Evolutionary conservation across 23 red algal genomes (phyloP).

Genomic region (Gracilaria gracilis): DNA sequence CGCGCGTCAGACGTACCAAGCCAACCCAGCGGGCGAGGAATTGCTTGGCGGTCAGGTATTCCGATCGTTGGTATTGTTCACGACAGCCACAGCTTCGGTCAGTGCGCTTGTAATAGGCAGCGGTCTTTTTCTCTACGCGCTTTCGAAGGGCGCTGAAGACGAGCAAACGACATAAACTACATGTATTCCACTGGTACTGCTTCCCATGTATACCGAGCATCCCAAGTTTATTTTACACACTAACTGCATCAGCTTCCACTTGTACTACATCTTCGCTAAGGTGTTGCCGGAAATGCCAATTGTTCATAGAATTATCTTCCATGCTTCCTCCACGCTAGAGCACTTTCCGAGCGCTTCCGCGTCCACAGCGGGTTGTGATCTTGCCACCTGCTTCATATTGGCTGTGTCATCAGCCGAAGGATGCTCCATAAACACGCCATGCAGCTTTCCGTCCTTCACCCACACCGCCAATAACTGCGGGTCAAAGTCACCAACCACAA

Average conservation of each 20-base stretch:
- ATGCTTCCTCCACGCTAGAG: constrained; percentile 27
- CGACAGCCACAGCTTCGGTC: constrained; percentile 29
- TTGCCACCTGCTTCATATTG: constrained; percentile 82
- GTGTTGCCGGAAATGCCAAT: neutral
- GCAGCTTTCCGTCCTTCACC: constrained; percentile 75
- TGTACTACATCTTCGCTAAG: neutral
- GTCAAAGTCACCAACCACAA: constrained; percentile 83
- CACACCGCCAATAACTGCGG: constrained; percentile 87
- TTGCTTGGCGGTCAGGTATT: constrained; percentile 38
- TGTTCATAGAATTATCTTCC: constrained; percentile 44
- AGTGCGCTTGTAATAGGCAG: constrained; percentile 47
- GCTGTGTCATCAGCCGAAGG: constrained; percentile 79
- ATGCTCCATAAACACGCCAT: constrained; percentile 88
- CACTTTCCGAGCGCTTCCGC: constrained; percentile 59
- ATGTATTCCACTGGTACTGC: neutral
- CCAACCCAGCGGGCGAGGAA: constrained; percentile 54
- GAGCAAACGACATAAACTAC: neutral
- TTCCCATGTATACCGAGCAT: neutral
- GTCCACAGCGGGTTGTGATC: constrained; percentile 74
- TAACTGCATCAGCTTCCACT: neutral
- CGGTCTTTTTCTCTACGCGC: constrained; percentile 59
- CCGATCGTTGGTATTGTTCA: constrained; percentile 46
- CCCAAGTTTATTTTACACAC: neutral
- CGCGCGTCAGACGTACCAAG: constrained; percentile 43
- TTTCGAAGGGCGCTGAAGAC: constrained; percentile 7